Base-by-base conservation (phyloP, 2,329 filamentous ascomycete genomes). In the Alternaria brassicae region DNA sequence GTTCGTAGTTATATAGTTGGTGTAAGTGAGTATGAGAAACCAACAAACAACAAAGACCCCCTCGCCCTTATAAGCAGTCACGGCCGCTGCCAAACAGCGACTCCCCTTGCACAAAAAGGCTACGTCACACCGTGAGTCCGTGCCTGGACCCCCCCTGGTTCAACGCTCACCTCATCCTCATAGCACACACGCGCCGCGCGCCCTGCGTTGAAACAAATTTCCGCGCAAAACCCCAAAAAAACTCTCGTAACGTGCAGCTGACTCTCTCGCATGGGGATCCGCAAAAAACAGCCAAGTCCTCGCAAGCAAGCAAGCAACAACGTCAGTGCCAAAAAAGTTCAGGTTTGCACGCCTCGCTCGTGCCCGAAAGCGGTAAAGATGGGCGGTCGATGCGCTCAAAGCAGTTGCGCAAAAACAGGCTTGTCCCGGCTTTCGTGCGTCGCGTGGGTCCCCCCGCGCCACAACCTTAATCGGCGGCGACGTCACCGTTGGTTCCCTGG, bases 1-100 rank as follows among this genome's bases (percentile, higher is more conserved):
- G 48, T 50, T 25, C 30, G 32, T 23, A 37, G 30, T 17, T 37
- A 50, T 15, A 45, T 45, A 10, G 32, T 37, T 19, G 48, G 15
- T 34, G 13, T 39, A 25, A 15, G 21, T 50, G 32, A 15, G 6
- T n/a, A 34, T 15, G 15, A 34, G 15, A 19, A 4, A 15, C 13
- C 64, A 36, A 84, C 84, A 0, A 84, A 86, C 66, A 39, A 19
- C 36, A 39, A 39, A 85, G 84, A 37, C 36, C 0, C 0, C 78
- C 85, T 71, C 41, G 25, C 28, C 37, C 40, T 54, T 54, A 54
- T 54, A 54, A 54, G 51, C 51, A 45, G 30, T 34, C 21, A 34
- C 48, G 47, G 44, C 44, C 19, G 6, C 30, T 27, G 44, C 19
- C 44, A 34, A 36, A 48, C 44, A 48, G 15, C 44, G 44, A 48